Percentiles rank a stretch among this genome's conserved stretches.
Conservation (phyloP, 2,329 filamentous ascomycete species). For the Aspergillus glaucus region DNA sequence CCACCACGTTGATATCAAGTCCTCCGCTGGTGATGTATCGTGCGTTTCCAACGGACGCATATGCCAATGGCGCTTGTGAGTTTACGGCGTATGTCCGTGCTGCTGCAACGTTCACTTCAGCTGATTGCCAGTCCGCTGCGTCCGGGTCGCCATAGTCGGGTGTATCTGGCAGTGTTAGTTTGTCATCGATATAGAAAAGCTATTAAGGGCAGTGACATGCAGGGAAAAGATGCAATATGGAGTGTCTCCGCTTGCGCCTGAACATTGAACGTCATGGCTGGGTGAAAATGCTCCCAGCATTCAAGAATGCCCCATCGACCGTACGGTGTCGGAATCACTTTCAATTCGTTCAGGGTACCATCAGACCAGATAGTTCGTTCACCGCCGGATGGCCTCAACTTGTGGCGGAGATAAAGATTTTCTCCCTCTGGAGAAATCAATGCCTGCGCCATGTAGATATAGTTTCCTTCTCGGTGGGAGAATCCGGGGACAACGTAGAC, state of each 20-base stretch:
- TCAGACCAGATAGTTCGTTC: conserved; percentile 3
- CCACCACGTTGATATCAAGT: not conserved
- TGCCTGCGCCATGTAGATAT: conserved; percentile 3
- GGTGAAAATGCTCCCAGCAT: not conserved
- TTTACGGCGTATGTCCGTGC: not conserved
- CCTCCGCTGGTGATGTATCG: not conserved
- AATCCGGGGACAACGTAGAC: conserved; percentile 2
- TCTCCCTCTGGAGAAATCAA: conserved; percentile 3
- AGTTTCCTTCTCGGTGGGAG: conserved; percentile 1
- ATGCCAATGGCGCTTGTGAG: not conserved
- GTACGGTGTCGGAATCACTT: not conserved
- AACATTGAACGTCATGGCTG: not conserved
- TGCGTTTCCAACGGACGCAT: not conserved
- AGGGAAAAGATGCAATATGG: not conserved
- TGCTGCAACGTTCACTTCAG: not conserved
- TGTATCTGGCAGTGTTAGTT: not conserved
- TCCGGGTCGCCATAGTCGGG: not conserved
- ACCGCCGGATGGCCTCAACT: conserved; percentile 1
- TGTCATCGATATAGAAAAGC: not conserved
- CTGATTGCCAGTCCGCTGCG: not conserved
- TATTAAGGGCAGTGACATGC: not conserved
- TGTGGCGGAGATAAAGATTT: not conserved
- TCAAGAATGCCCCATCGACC: conserved; percentile 1
- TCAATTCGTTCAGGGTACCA: not conserved
- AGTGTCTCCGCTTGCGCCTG: not conserved